Conservation (phyloP, 1,284 basidiomycete species). For the Fomes fomentarius region DNA sequence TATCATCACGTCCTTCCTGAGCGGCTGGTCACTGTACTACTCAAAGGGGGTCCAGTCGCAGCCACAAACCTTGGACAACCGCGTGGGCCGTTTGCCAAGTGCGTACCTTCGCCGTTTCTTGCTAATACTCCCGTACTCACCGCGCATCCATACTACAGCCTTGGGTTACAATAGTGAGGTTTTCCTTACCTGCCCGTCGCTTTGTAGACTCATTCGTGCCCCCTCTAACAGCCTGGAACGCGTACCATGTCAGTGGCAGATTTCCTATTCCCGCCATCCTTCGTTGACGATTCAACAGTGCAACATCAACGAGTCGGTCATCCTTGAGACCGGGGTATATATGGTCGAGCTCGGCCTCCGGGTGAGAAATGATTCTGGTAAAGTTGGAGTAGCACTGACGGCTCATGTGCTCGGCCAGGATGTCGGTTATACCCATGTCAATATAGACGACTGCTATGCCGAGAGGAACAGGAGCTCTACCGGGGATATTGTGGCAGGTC, state of each 20-base stretch:
- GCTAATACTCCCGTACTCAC: neutral
- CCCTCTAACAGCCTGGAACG: conserved; percentile 38
- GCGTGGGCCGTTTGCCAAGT: conserved; percentile 20
- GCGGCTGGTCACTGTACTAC: conserved; percentile 13
- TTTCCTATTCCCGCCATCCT: neutral
- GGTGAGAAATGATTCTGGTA: conserved; percentile 26
- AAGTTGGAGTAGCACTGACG: too few species aligned
- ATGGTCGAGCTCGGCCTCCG: conserved; percentile 40
- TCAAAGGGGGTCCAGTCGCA: neutral
- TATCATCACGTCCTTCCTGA: conserved; percentile 13
- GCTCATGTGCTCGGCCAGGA: conserved; percentile 16
- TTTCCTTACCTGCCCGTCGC: neutral
- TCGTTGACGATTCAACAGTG: conserved; percentile 30
- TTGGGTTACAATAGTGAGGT: conserved; percentile 39
- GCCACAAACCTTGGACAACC: conserved; percentile 5
- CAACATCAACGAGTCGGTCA: conserved; percentile 40
- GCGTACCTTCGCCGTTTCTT: neutral
- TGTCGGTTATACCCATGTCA: conserved; percentile 41
- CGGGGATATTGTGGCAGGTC: conserved; percentile 39
- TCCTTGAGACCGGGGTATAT: conserved; percentile 37
- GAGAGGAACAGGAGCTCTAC: conserved; percentile 37
- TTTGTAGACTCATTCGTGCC: neutral
- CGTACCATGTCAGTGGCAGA: conserved; percentile 29
- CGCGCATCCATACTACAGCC: conserved; percentile 13
- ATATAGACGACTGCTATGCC: conserved; percentile 45